Base-by-base conservation (phyloP, 257 asterid species). In the Cinchona pubescens region DNA sequence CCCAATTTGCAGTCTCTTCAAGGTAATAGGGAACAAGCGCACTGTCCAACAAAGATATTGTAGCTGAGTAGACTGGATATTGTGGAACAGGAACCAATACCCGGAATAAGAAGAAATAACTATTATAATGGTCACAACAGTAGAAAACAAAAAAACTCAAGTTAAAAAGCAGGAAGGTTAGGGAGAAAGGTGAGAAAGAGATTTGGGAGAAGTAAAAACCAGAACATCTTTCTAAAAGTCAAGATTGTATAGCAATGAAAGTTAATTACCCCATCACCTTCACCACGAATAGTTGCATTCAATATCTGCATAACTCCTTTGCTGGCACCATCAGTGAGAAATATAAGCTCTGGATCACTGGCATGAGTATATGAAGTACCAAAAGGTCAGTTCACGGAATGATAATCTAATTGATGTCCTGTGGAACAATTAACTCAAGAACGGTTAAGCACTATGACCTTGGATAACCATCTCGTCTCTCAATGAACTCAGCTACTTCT, bases 401-500 rank as follows among this genome's bases (percentile, higher is more conserved):
- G n/a, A 10, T n/a, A 34, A 27, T 48, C 27, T 30, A 45, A n/a
- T 40, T n/a, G 27, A 66, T 35, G 59, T 21, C 40, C 21, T 9
- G 19, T 61, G 53, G 67, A 69, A 62, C 63, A 15, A 25, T 38
- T 5, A 15, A 59, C 76, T 72, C 35, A 15, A 75, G 2, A 71
- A 67, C 32, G 75, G 58, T 62, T 58, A 71, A 67, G 48, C 79
- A 40, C 78, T 43, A 45, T 59, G 81, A 93, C 98, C 99, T 95
- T 77, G 97, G 98, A 86, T 93, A 91, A 79, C 99, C 99, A 81
- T 95, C 99, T 72, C 99, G 98, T 77, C 96, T 91, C 91, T 86
- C 94, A 58, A 95, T 95, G 79, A 95, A 95, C 64, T 93, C 97
- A 0, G 99, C 97, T 21, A 90, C 96, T 84, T 93, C 98, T 83